Conservation (phyloP, 371 early-diverging fungal genomes). For the Mortierella sp. region DNA sequence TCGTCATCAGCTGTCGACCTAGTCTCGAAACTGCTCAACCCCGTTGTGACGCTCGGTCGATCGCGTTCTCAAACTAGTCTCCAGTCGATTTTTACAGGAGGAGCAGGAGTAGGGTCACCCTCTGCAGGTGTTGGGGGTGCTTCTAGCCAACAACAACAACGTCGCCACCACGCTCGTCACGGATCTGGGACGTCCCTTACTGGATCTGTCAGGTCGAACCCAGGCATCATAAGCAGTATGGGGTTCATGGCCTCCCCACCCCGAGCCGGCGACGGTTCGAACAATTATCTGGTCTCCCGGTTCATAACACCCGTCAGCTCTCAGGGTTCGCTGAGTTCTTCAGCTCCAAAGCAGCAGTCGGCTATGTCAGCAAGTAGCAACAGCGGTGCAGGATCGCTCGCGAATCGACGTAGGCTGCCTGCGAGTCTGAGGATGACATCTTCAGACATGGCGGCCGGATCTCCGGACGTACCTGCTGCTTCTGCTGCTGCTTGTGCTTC, state of each 20-base stretch:
- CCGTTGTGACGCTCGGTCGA: constrained; percentile 7
- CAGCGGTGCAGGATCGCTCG: not conserved
- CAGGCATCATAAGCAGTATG: not conserved
- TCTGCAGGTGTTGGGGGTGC: too few relatives aligned
- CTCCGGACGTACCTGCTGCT: not conserved
- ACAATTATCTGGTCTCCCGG: not conserved
- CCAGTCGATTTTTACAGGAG: not conserved
- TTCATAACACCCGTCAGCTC: not conserved
- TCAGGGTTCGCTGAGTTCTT: not conserved
- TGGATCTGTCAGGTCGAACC: not conserved
- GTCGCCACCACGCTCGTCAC: constrained; percentile 9
- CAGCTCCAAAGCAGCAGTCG: constrained; percentile 2
- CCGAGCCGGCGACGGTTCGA: not conserved
- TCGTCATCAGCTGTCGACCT: constrained; percentile 20
- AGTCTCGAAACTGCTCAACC: constrained; percentile 32
- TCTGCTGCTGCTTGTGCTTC: not conserved
- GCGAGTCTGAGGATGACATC: constrained; percentile 4
- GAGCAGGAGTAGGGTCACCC: too few relatives aligned
- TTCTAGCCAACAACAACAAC: constrained; percentile 11
- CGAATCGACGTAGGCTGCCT: not conserved
- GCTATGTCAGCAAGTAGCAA: not conserved
- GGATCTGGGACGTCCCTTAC: not conserved
- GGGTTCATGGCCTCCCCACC: constrained; percentile 3
- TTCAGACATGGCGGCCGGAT: not conserved
- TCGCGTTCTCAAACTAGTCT: constrained; percentile 33